Evolutionary conservation across 257 asterid species (phyloP), one percentile per base, ranked within the genome.

Genomic region (Marsdenia floribunda): DNA sequence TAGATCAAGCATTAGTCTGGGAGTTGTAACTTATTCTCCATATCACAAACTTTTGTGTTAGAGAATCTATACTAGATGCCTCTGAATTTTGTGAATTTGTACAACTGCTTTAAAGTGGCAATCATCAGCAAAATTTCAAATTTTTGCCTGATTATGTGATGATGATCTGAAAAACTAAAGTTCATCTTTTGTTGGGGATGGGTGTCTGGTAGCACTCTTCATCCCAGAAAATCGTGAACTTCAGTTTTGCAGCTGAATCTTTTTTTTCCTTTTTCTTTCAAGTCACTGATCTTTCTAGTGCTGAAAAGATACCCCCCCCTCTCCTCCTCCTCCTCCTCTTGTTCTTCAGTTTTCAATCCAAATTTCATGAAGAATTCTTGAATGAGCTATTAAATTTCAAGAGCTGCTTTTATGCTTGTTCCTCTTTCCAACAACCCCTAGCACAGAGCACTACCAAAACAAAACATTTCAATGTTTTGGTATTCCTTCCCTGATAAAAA

Each of bases 221-320:
- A 60, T 93, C 97, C 94, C 96, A 91, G 69, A 72, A 81, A 74
- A 69, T 86, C 33, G 97, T 97, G 83, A 83, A 93, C 85, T 83
- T 86, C 84, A 87, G 73, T 78, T 77, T 88, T 76, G 98, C 91
- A 57, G 98, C 98, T 11, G 88, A n/a, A n/a, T n/a, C n/a, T n/a
- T 53, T 38, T 67, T 19, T 57, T 12, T 14, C 37, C 2, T 10
- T 69, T 75, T 14, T 42, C n/a, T n/a, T n/a, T n/a, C n/a, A n/a
- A n/a, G n/a, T n/a, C n/a, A n/a, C n/a, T n/a, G n/a, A n/a, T n/a
- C 35, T 37, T 58, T 44, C 9, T 19, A 67, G n/a, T 42, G 46
- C 59, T 15, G 67, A 37, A 6, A 61, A 53, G 67, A 49, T 60
- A 15, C 38, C 6, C 21, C 47, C 10, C 52, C 33, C n/a, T n/a